Base-by-base conservation (phyloP, 2,329 filamentous ascomycete genomes). In the Boeremia lycopersici region DNA sequence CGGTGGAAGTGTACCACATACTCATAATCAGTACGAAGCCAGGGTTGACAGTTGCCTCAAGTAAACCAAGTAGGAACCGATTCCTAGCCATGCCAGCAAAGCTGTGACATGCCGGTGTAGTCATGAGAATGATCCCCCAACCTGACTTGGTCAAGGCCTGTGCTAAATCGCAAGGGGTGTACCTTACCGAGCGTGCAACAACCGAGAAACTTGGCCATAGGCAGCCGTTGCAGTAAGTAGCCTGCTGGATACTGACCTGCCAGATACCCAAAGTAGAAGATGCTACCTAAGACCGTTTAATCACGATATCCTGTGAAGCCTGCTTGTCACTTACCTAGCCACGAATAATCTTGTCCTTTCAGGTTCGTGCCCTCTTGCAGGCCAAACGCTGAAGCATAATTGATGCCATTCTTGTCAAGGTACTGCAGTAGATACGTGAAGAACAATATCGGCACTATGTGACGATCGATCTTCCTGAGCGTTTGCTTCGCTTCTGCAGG, bases 1-100 rank as follows among this genome's bases (percentile, higher is more conserved):
- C 83, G 8, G 78, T 76, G 8, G 85, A 78, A 0, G 84, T 87
- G 60, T 87, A 85, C 81, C 84, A 89, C 84, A 87, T 88, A 15
- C 79, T 80, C 0, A 85, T 88, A 26, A 88, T 84, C 2, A 88
- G 71, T 78, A 88, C 85, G 56, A 88, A 87, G 0, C 79, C 81
- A 1, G 85, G 85, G 12, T 62, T 65, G 1, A 69, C 60, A 1
- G 63, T 62, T 2, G 61, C 74, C 65, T 86, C 83, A 44, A 84
- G 82, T 34, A 78, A 77, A 6, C 82, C 83, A 1, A 84, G 73
- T 1, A 85, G 65, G 12, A 83, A 77, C n/a, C 82, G 76, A 53
- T 65, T 40, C 58, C 67, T 36, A 2, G 71, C 74, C 19, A 77
- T 74, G 6, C 74, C 74, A 6, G 70, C 73, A 45, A 77, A 78